Evolutionary conservation across 129 eudicot species (phyloP).

Genomic region (Centrapalus pauciflorus): DNA sequence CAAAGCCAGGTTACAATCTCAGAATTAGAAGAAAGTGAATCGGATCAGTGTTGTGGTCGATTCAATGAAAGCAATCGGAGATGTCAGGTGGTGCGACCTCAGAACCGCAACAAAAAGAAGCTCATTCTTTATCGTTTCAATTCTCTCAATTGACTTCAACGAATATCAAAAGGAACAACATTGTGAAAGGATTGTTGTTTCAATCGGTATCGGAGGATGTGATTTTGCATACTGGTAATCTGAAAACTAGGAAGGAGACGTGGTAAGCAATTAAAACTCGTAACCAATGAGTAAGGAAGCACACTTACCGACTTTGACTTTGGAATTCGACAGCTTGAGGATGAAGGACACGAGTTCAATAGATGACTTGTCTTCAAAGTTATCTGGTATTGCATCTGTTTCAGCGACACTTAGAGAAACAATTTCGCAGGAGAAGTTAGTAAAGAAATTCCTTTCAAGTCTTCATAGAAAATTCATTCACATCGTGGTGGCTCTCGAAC

Average conservation of each 20-base stretch:
- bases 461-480: background rate
- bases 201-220: background rate
- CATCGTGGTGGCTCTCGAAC: background rate
- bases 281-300: too few species aligned
- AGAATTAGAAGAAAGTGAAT: background rate
- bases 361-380: background rate
- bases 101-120: background rate
- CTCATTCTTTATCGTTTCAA: too few species aligned
- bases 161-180: background rate
- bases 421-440: too few species aligned
- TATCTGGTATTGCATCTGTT: background rate
- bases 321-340: background rate
- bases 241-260: background rate
- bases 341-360: background rate
- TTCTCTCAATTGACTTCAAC: too few species aligned
- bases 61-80: background rate
- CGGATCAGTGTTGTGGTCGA: background rate
- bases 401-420: background rate
- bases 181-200: background rate
- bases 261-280: too few species aligned
- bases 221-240: background rate
- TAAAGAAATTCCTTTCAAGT: background rate
- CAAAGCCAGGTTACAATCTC: background rate
- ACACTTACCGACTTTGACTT: too few species aligned
- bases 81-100: background rate